Evolutionary conservation across 2,329 filamentous ascomycete genomes (phyloP).

Genomic region (Colletotrichum sublineola): DNA sequence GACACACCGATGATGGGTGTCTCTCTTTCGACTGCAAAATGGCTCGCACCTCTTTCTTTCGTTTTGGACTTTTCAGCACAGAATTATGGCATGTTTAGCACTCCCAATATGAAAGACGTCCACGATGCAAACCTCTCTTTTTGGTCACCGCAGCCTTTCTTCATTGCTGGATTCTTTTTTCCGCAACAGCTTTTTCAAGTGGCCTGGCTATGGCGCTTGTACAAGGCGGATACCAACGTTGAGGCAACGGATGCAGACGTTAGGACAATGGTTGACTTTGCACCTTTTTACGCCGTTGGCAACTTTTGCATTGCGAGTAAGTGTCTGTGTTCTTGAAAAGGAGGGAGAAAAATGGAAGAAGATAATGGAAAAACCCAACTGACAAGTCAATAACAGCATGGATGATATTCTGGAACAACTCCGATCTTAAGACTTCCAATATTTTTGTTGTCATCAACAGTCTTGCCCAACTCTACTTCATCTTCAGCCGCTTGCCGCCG

Average conservation of each 20-base stretch:
- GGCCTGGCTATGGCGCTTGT: slow-evolving; percentile 69
- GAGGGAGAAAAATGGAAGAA: fast-evolving
- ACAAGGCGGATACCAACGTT: slow-evolving; percentile 59
- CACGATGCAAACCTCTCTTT: slow-evolving; percentile 70
- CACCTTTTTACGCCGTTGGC: slow-evolving; percentile 67
- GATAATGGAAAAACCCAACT: neutral
- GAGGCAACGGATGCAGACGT: slow-evolving; percentile 56
- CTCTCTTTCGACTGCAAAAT: slow-evolving; percentile 65
- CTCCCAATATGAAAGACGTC: slow-evolving; percentile 70
- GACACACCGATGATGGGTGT: slow-evolving; percentile 59
- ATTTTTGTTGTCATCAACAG: slow-evolving; percentile 70
- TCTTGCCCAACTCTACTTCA: slow-evolving; percentile 66
- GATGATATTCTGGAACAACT: slow-evolving; percentile 74
- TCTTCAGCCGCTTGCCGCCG: slow-evolving; percentile 60
- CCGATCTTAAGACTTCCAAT: slow-evolving; percentile 64
- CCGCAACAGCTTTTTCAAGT: slow-evolving; percentile 71
- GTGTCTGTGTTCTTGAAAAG: slow-evolving; percentile 43
- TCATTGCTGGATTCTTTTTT: slow-evolving; percentile 72
- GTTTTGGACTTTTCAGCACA: slow-evolving; percentile 69
- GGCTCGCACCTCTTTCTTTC: slow-evolving; percentile 67
- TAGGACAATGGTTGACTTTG: slow-evolving; percentile 65
- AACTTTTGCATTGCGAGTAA: slow-evolving; percentile 71
- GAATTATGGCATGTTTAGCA: slow-evolving; percentile 69
- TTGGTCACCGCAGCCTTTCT: slow-evolving; percentile 69
- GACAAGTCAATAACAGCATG: slow-evolving; percentile 53